Base-by-base conservation (phyloP, 495 filamentous ascomycete species). In the Penicillium waksmanii region DNA sequence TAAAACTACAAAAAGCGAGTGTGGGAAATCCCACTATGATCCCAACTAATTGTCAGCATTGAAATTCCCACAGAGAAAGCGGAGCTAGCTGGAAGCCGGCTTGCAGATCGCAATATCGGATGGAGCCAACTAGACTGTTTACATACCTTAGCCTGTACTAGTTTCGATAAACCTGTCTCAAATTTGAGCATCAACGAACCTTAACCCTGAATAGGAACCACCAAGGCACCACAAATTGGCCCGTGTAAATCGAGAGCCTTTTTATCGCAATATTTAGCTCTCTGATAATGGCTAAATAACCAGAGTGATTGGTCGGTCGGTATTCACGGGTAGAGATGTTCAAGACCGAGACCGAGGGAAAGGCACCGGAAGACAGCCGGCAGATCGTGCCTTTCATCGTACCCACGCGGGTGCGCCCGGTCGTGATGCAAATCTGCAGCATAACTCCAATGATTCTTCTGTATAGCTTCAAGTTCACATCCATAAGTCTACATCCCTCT, bases 91-190 rank as follows among this genome's bases (percentile, higher is more conserved):
- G 19, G n/a, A 18, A 12, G 42, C 42, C 42, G 42, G 42, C 18
- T 48, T 48, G 46, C 46, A 48, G 46, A 48, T 48, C 46, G 19
- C 46, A 48, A 48, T 48, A 48, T 23, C 18, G 19, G 11, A 48
- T 27, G 23, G 23, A 25, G 46, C 21, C 46, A 48, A 18, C 17
- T 44, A 17, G 8, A 17, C 42, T 5, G n/a, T 10, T 44, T 17
- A 17, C 4, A 44, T 17, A 7, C n/a, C 15, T 44, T 18, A 44
- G 17, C 17, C 17, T 19, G n/a, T 0, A 17, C 17, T 44, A 44
- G 42, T 19, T 44, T 44, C 42, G 42, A 44, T 44, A 44, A 44
- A 44, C 42, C 17, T 48, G 46, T 48, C 46, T 48, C 46, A 48
- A 48, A 48, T 48, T 48, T 48, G 46, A 19, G 46, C 9, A 48